Conservation (phyloP, 805 yeast species). For the Kuraishia cidri region DNA sequence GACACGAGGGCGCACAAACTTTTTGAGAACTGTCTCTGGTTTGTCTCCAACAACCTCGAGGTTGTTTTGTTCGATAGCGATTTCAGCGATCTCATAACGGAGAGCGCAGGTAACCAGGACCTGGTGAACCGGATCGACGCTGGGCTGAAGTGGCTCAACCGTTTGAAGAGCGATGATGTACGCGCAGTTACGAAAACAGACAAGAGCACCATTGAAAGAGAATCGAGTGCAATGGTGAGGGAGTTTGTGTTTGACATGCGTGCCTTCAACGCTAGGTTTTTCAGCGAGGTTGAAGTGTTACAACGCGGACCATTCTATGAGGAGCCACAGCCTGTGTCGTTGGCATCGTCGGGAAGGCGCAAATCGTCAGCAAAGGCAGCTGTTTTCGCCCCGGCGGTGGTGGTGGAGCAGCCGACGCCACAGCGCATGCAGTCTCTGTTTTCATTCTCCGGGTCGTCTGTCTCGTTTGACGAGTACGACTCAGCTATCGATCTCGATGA, state of each 20-base stretch:
- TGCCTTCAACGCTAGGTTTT: constrained; percentile 29
- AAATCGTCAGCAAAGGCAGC: no score
- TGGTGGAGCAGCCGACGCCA: no score
- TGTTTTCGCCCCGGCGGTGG: no score
- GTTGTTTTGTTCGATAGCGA: constrained; percentile 40
- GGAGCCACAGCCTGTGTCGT: no score
- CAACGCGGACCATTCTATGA: no score
- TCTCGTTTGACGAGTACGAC: no score
- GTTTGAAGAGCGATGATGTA: constrained; percentile 15
- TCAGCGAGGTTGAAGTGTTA: constrained; percentile 10
- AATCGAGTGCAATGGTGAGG: constrained; percentile 16
- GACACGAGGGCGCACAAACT: constrained; percentile 42
- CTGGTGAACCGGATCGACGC: constrained; percentile 16
- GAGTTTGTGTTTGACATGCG: constrained; percentile 24
- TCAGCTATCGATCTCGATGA: no score
- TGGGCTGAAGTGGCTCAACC: constrained; percentile 25
- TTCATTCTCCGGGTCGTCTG: no score
- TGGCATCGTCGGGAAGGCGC: no score
- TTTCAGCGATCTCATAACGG: constrained; percentile 22
- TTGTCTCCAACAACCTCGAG: constrained; percentile 57
- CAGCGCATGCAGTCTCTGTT: no score
- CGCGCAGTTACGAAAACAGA: constrained; percentile 7
- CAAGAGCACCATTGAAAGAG: constrained; percentile 12
- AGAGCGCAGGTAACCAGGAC: constrained; percentile 6
- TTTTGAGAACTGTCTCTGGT: constrained; percentile 57